Evolutionary conservation across 495 filamentous ascomycete genomes (phyloP).

Genomic region (Astrothelium macrocarpum): DNA sequence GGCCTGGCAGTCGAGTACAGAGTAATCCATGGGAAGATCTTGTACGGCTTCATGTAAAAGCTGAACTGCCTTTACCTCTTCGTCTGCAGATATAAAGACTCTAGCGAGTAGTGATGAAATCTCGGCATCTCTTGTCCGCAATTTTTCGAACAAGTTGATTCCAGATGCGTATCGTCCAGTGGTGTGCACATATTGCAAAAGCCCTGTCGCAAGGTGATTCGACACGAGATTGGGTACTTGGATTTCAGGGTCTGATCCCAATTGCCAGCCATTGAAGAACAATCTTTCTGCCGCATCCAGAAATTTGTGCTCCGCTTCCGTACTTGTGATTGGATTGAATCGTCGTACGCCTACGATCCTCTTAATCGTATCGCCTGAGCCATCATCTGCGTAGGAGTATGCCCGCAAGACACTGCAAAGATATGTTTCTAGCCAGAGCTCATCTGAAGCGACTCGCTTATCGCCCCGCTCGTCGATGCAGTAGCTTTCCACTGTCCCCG

Average conservation of each 20-base stretch:
- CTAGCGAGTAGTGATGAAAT: conserved; percentile 86
- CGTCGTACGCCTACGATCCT: conserved; percentile 89
- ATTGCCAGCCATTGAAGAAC: conserved; percentile 90
- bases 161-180: conserved; percentile 92
- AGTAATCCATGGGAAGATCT: conserved; percentile 90
- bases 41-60: conserved; percentile 79
- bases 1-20: conserved; percentile 86
- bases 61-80: conserved; percentile 88
- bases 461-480: conserved; percentile 94
- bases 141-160: conserved; percentile 95
- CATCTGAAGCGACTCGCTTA: conserved; percentile 82
- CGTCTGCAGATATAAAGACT: conserved; percentile 84
- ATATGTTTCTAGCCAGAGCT: conserved; percentile 94
- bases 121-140: conserved; percentile 81
- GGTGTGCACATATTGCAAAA: conserved; percentile 93
- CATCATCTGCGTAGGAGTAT: conserved; percentile 93
- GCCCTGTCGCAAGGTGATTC: conserved; percentile 86
- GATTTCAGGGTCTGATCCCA: conserved; percentile 93
- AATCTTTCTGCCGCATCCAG: conserved; percentile 88
- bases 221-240: conserved; percentile 95
- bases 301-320: conserved; percentile 93
- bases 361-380: conserved; percentile 78
- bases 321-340: conserved; percentile 95
- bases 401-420: conserved; percentile 86
- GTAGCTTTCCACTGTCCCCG: conserved; percentile 88